Evolutionary conservation across 1,284 basidiomycete genomes (phyloP), one percentile per base, ranked within the genome.

Genomic region (Pascua sp.): DNA sequence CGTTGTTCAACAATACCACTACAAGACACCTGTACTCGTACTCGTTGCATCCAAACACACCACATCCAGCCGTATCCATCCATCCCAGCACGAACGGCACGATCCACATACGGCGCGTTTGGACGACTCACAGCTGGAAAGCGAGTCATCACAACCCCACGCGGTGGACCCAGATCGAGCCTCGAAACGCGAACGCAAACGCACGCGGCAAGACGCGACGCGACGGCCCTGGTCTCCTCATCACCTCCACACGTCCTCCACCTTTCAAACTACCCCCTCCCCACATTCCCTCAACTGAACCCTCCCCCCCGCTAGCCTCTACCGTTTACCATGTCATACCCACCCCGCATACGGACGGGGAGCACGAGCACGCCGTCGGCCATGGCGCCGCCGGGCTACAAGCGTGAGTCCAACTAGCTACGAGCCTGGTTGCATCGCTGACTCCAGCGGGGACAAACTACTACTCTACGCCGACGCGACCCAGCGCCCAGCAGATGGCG

Each of bases 351-450:
- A 32, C 24, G 24, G 24, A 32, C 24, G 7, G 24, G 24, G 7
- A 32, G 24, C 24, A 32, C 7, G 24, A 32, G 24, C 24, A 32
- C 24, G 24, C 24, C 24, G 24, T 32, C 24, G 24, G 24, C 24
- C 42, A 44, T 54, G 12, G 40, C 53, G 36, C 53, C 53, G 10
- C 53, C 47, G 41, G 53, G 53, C 36, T 54, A 37, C 47, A 42
- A 49, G 39, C 36, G 53, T 54, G 46, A 42, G 53, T 54, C 11
- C 13, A 38, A n/a, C 47, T 8, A n/a, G n/a, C n/a, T 17, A 4
- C 12, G 15, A 10, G 12, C 36, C 41, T 42, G 41, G 12, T 42
- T 3, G 12, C 41, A n/a, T 24, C 13, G 24, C 24, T 32, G 24
- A 32, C 24, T 3, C 24, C 24, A 32, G 24, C 24, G 24, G 24